phyloP scores from a whole-genome alignment of 257 asterid genomes.

The Petrea volubilis region DNA sequence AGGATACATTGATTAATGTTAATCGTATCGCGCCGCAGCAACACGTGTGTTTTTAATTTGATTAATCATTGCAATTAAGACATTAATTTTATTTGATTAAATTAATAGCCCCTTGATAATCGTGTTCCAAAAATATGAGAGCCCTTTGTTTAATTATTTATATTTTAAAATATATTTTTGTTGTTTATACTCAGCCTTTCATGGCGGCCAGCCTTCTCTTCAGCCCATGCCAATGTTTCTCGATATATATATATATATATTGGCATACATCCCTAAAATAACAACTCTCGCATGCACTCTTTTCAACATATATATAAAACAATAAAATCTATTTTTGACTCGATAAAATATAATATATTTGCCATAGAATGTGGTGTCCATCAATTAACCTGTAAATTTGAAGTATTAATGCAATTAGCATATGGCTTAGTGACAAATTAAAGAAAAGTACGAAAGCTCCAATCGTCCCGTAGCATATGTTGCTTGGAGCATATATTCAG shows the following conservation, averaged over 20 bases:
- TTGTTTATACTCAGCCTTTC: too few relatives aligned
- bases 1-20: constrained; percentile 31
- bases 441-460: constrained; percentile 22
- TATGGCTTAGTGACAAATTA: constrained; percentile 27
- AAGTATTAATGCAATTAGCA: background rate
- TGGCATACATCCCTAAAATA: constrained; percentile 21
- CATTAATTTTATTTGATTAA: background rate
- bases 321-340: background rate
- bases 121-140: too few relatives aligned
- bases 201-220: background rate
- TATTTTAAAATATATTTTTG: too few relatives aligned
- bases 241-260: background rate
- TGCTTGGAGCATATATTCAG: constrained; percentile 41
- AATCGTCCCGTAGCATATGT: constrained; percentile 46
- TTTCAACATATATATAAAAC: background rate
- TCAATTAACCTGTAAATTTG: background rate
- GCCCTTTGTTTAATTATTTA: too few relatives aligned
- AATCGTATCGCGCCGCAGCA: constrained; percentile 35
- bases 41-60: constrained; percentile 50
- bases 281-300: constrained; percentile 6
- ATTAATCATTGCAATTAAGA: constrained; percentile 21
- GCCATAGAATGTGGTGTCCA: too few relatives aligned
- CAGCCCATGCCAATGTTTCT: constrained; percentile 39
- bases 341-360: background rate
- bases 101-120: too few relatives aligned